These are phyloP conservation scores for Penicillium coprophilum DNA, from an alignment of 495 filamentous ascomycete species.

Conservation along the genomic window DNA sequence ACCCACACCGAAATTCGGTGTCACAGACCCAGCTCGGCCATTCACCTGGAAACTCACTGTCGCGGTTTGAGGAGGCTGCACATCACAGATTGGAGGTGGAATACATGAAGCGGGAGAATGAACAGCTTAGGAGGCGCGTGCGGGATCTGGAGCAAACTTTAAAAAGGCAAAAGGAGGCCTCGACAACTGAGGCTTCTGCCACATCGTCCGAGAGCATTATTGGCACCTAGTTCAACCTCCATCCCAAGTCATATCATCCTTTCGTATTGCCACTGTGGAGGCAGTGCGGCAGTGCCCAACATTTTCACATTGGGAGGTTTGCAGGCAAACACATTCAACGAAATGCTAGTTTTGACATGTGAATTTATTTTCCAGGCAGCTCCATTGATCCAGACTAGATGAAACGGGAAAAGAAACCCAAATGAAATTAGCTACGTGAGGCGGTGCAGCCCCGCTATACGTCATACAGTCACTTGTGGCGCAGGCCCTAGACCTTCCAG, in stretches of 20 bases:
- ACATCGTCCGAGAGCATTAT: not conserved
- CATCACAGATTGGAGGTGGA: slow-evolving; percentile 72
- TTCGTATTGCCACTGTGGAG: not conserved
- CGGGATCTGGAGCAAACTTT: slow-evolving; percentile 63
- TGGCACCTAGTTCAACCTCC: slow-evolving; percentile 1
- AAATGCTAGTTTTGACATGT: slow-evolving; percentile 7
- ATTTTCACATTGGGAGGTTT: slow-evolving; percentile 9
- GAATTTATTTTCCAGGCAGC: slow-evolving; percentile 1
- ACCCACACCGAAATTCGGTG: slow-evolving; percentile 34
- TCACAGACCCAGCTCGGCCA: slow-evolving; percentile 32
- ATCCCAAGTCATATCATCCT: slow-evolving; percentile 4
- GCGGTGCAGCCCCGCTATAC: slow-evolving; percentile 33
- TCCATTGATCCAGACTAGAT: not conserved
- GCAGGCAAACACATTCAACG: slow-evolving; percentile 20
- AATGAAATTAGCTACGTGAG: slow-evolving; percentile 13
- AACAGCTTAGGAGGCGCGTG: slow-evolving; percentile 67
- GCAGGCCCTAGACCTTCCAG: slow-evolving; percentile 11
- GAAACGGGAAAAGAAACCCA: not conserved
- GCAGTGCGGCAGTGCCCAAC: slow-evolving; percentile 8
- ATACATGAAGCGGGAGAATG: slow-evolving; percentile 75
- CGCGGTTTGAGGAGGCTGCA: slow-evolving; percentile 67
- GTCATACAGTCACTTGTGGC: slow-evolving; percentile 32
- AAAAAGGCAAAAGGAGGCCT: slow-evolving; percentile 28
- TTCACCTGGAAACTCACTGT: slow-evolving; percentile 24
- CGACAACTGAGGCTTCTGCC: not conserved